Percentiles rank a stretch among this genome's conserved stretches.
Evolutionary conservation across 257 asterid species (phyloP).

Genomic region (Ocimum tenuiflorum): DNA sequence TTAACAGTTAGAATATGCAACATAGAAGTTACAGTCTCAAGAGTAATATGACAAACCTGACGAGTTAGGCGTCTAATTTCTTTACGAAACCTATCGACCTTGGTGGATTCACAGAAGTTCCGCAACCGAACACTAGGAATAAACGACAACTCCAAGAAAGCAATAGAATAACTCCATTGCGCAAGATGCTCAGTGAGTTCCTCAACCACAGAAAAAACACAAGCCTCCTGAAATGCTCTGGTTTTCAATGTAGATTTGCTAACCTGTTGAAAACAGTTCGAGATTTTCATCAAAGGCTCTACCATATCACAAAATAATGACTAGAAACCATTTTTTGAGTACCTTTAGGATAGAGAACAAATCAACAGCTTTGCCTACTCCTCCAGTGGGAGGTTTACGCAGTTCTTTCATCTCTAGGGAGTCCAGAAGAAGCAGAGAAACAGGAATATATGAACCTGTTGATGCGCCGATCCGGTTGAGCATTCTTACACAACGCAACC

Average conservation of each 20-base stretch:
- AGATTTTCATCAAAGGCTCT: constrained; percentile 2
- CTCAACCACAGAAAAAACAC: constrained; percentile 79
- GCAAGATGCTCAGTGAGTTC: constrained; percentile 85
- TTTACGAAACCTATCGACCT: constrained; percentile 81
- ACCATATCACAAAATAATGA: neutral
- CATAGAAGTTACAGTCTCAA: neutral
- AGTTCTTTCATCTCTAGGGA: constrained; percentile 88
- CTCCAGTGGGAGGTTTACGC: constrained; percentile 80
- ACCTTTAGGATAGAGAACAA: constrained; percentile 63
- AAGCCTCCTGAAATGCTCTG: constrained; percentile 83
- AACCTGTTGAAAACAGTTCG: constrained; percentile 42
- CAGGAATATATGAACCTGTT: constrained; percentile 71
- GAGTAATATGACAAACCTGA: constrained; percentile 42
- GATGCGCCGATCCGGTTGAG: constrained; percentile 78
- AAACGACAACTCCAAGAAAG: constrained; percentile 73
- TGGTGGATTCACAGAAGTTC: constrained; percentile 71
- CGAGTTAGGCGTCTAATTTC: constrained; percentile 65
- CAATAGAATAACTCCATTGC: constrained; percentile 83
- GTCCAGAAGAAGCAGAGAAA: constrained; percentile 73
- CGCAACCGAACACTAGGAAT: constrained; percentile 67
- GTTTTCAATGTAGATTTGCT: constrained; percentile 73
- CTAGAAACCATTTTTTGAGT: constrained; percentile 10
- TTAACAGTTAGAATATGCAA: neutral
- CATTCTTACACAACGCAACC: constrained; percentile 90
- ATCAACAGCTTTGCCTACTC: constrained; percentile 89